Evolutionary conservation across 73 alveolate genomes (phyloP).

Genomic region (Tetrahymena borealis): DNA sequence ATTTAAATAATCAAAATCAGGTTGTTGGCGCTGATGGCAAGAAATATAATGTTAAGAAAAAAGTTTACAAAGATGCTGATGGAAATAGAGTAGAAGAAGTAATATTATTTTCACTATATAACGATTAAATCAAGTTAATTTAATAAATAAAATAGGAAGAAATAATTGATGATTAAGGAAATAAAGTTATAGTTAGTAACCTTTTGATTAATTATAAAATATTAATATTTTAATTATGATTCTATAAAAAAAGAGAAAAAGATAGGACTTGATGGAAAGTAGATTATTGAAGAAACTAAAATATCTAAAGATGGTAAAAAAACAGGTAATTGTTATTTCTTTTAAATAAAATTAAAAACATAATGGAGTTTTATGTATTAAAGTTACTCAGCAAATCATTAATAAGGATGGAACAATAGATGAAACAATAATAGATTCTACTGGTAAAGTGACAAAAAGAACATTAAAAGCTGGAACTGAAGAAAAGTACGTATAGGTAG

Average conservation of each 20-base stretch:
- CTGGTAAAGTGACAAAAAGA: not conserved
- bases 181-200: not conserved
- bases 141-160: not conserved
- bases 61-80: slow-evolving; percentile 18
- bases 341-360: not conserved
- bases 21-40: slow-evolving; percentile 18
- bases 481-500: not conserved
- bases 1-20: too few relatives aligned
- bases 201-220: not conserved
- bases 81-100: slow-evolving; percentile 30
- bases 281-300: slow-evolving; percentile 27
- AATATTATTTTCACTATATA: not conserved
- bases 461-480: not conserved
- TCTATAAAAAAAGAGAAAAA: not conserved
- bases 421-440: not conserved
- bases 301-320: slow-evolving; percentile 27
- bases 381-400: not conserved
- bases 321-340: not conserved
- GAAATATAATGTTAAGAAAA: slow-evolving; percentile 12
- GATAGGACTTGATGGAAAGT: slow-evolving; percentile 24
- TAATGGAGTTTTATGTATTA: too few relatives aligned
- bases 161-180: not conserved
- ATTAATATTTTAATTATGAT: not conserved
- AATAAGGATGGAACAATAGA: not conserved
- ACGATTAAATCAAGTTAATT: not conserved